Evolutionary conservation across 495 filamentous ascomycete genomes (phyloP).

Genomic region (Pyrenula massariospora): DNA sequence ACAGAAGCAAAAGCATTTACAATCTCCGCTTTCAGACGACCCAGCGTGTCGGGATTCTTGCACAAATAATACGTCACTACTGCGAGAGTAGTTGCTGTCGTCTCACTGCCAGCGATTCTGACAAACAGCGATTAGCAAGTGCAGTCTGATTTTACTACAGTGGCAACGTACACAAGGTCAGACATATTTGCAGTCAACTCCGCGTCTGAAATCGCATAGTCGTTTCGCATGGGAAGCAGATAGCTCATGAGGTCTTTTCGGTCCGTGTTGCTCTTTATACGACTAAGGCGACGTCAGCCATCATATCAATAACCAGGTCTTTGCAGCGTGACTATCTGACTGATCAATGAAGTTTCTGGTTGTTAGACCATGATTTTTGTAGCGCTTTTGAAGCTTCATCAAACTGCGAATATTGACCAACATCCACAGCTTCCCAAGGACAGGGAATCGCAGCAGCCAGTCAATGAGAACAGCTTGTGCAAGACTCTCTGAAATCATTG

Average conservation of each 20-base stretch:
- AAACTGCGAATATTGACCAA: neutral
- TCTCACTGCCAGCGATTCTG: neutral
- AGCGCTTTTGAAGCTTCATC: neutral
- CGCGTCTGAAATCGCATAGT: neutral
- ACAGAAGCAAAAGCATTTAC: neutral
- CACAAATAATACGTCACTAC: neutral
- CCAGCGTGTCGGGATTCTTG: neutral
- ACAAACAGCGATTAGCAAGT: too few species aligned
- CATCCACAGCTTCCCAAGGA: neutral
- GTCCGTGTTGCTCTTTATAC: neutral
- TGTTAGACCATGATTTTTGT: neutral
- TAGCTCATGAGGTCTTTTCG: neutral
- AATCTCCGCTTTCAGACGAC: neutral
- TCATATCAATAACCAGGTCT: neutral
- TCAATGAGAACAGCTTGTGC: neutral
- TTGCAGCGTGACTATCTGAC: neutral
- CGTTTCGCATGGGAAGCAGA: neutral
- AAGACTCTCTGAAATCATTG: constrained; percentile 9
- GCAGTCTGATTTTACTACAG: too few species aligned
- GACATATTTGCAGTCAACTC: neutral
- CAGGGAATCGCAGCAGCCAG: neutral
- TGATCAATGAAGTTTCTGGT: neutral
- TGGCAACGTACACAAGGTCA: neutral
- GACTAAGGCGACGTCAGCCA: neutral
- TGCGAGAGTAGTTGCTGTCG: neutral